Percentiles rank a stretch among this genome's conserved stretches.
Conservation (phyloP, 768 basidiomycete genomes). For the Candolleomyces efflorescens region DNA sequence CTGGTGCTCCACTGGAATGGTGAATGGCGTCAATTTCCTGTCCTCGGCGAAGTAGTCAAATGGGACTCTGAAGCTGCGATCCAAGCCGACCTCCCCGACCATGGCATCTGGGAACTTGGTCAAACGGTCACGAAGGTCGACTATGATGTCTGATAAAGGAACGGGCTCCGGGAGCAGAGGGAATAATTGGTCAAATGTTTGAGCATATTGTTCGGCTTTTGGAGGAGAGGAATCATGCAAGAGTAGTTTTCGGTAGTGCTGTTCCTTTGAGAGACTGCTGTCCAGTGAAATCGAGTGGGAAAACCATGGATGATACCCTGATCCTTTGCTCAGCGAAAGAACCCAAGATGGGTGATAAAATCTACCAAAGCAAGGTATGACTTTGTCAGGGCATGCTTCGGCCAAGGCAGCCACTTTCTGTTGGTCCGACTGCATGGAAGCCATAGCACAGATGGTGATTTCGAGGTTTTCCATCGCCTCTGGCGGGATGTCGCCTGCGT, state of each 20-base stretch:
- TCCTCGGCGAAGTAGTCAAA: conserved; percentile 45
- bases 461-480: conserved; percentile 50
- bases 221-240: conserved; percentile 25
- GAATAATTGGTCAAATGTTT: conserved; percentile 55
- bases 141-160: conserved; percentile 53
- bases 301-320: conserved; percentile 96
- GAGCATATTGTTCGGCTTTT: conserved; percentile 23
- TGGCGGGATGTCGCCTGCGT: conserved; percentile 45
- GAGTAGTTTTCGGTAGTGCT: conserved; percentile 76
- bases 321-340: neutral
- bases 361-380: conserved; percentile 89
- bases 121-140: conserved; percentile 58
- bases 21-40: conserved; percentile 69
- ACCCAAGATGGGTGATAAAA: conserved; percentile 5
- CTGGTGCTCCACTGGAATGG: conserved; percentile 79
- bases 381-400: conserved; percentile 51
- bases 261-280: conserved; percentile 45
- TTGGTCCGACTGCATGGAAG: conserved; percentile 65
- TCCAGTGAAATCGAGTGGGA: conserved; percentile 65
- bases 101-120: conserved; percentile 63
- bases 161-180: conserved; percentile 69
- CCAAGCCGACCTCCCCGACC: conserved; percentile 93
- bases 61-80: conserved; percentile 75
- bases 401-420: conserved; percentile 64
- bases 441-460: conserved; percentile 84